Conservation (phyloP, 1,284 basidiomycete genomes). For the Rhodotorula sp. region DNA sequence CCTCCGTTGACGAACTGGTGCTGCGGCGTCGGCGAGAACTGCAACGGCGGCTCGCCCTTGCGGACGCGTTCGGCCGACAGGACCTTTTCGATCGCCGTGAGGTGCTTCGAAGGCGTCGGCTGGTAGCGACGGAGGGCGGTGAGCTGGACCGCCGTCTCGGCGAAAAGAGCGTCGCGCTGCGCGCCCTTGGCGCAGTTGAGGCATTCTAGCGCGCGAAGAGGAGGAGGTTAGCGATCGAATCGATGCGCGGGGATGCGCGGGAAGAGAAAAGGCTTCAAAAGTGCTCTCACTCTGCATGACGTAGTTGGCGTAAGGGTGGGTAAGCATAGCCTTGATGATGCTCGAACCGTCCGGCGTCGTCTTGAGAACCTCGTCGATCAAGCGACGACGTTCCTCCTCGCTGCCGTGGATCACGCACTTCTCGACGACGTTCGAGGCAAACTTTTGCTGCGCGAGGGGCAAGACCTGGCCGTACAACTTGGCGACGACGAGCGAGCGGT, state of each 20-base stretch:
- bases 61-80: conserved; percentile 25
- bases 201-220: conserved; percentile 11
- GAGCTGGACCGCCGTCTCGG: conserved; percentile 65
- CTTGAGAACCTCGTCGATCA: conserved; percentile 50
- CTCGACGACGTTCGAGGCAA: conserved; percentile 96
- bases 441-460: conserved; percentile 74
- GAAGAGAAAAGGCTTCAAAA: accelerated
- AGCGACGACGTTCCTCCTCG: conserved; percentile 44
- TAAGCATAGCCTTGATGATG: conserved; percentile 36
- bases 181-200: conserved; percentile 63
- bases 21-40: background rate
- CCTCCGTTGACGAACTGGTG: no score
- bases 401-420: conserved; percentile 43
- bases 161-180: conserved; percentile 66
- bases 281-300: conserved; percentile 39
- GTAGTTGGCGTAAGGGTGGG: conserved; percentile 41
- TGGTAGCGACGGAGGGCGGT: conserved; percentile 66
- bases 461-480: conserved; percentile 77
- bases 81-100: conserved; percentile 58
- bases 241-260: background rate
- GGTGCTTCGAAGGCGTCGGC: conserved; percentile 67
- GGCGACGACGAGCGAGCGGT: conserved; percentile 67
- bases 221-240: background rate
- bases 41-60: conserved; percentile 7
- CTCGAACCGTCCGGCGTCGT: conserved; percentile 45